A percentile compares a stretch with the other conserved stretches of the same genome.
Evolutionary conservation across 352 stramenopile genomes (phyloP).

Genomic region (Elongisporangium anandrum): DNA sequence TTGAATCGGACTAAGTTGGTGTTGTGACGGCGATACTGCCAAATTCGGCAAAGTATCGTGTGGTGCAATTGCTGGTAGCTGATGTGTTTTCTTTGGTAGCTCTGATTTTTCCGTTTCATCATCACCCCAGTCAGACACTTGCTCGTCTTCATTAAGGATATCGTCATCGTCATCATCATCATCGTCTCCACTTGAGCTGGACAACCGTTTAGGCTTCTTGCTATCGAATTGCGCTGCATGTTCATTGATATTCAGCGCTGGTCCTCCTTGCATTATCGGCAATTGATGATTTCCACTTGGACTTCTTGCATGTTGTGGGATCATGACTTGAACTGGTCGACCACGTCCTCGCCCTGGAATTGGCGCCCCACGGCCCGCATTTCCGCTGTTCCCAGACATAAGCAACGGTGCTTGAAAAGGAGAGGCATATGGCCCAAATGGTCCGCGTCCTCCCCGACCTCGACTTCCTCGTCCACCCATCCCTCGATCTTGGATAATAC

Average conservation of each 20-base stretch:
- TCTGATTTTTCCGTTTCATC: constrained; percentile 6
- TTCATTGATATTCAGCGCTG: background rate
- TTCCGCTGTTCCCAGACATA: background rate
- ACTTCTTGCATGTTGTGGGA: constrained; percentile 7
- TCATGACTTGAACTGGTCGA: constrained; percentile 12
- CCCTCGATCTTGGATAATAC: background rate
- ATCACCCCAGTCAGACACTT: constrained; percentile 38
- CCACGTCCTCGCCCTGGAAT: constrained; percentile 10
- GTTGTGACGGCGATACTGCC: constrained; percentile 1
- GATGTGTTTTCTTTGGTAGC: background rate
- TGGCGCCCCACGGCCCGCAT: background rate
- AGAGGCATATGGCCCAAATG: background rate
- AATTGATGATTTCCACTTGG: constrained; percentile 9
- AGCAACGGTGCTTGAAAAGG: background rate
- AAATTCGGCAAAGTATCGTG: background rate
- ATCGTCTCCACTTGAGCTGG: constrained; percentile 4
- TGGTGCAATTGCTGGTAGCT: constrained; percentile 2
- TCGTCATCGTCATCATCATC: constrained; percentile 34
- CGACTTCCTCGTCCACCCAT: background rate
- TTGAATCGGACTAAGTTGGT: constrained; percentile 1
- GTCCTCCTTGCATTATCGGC: constrained; percentile 6
- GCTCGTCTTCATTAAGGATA: constrained; percentile 28
- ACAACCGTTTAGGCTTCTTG: background rate
- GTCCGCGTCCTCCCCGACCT: background rate
- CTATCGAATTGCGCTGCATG: background rate